Percentiles rank a stretch among this genome's conserved stretches.
These are phyloP conservation scores for Alternaria gaisen DNA, from an alignment of 2,329 filamentous ascomycete species.

Conservation along the genomic window DNA sequence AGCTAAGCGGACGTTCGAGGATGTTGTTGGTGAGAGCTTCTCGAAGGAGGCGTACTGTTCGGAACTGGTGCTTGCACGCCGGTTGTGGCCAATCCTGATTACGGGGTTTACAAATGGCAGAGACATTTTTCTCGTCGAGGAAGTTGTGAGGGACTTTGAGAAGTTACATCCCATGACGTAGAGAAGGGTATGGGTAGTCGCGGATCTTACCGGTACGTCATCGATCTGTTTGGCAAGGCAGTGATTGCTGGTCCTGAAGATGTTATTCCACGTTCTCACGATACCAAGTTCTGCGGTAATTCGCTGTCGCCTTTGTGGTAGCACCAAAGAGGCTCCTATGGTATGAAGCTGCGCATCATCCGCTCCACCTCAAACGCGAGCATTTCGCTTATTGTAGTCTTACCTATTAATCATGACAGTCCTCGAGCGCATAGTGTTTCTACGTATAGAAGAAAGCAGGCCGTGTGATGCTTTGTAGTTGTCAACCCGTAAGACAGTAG, in stretches of 20 bases:
- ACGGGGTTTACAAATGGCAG: not conserved
- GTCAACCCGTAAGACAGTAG: not conserved
- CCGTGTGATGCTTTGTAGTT: not conserved
- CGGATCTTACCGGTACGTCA: too few species aligned
- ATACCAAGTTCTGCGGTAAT: not conserved
- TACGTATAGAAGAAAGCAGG: not conserved
- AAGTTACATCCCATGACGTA: not conserved
- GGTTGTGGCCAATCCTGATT: not conserved
- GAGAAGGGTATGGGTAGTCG: not conserved
- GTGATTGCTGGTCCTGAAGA: not conserved
- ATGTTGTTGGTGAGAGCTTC: not conserved
- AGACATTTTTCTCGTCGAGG: constrained; percentile 1
- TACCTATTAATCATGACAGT: not conserved
- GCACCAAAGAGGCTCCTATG: too few species aligned
- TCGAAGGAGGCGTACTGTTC: not conserved
- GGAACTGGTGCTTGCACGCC: not conserved
- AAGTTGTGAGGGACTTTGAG: constrained; percentile 1
- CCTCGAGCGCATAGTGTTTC: not conserved
- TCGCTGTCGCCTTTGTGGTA: not conserved
- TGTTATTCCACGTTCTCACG: not conserved
- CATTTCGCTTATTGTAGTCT: too few species aligned
- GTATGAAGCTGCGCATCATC: too few species aligned
- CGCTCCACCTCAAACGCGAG: too few species aligned
- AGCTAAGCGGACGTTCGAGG: not conserved
- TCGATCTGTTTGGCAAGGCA: not conserved